Evolutionary conservation across 768 basidiomycete species (phyloP).

Genomic region (Dioszegia hungarica): DNA sequence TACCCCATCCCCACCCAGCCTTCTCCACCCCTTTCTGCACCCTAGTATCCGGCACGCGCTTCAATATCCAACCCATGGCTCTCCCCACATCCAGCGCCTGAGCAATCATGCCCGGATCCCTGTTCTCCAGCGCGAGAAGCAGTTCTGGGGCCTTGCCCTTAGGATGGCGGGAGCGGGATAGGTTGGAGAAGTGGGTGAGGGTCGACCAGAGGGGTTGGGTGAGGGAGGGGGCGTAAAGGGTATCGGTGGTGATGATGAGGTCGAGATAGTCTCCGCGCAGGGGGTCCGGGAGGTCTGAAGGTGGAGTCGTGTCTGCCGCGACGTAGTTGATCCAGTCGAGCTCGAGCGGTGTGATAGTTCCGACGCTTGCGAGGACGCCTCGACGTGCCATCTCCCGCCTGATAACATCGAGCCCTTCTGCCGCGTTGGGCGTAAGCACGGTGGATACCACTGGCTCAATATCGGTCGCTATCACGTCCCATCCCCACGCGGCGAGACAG

Average conservation of each 20-base stretch:
- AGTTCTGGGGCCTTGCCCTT: slow-evolving; percentile 52
- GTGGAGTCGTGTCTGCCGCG: not conserved
- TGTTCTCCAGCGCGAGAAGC: slow-evolving; percentile 67
- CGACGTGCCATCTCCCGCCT: not conserved
- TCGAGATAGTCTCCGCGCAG: slow-evolving; percentile 54
- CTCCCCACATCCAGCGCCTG: slow-evolving; percentile 58
- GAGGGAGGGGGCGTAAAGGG: slow-evolving; percentile 64
- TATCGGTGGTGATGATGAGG: slow-evolving; percentile 77
- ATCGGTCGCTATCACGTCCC: slow-evolving; percentile 74
- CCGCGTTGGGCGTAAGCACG: slow-evolving; percentile 64
- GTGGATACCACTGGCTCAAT: slow-evolving; percentile 60
- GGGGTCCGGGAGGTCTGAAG: not conserved
- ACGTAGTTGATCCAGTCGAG: slow-evolving; percentile 18
- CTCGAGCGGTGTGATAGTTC: not conserved
- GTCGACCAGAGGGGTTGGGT: slow-evolving; percentile 63
- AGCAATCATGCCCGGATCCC: slow-evolving; percentile 66
- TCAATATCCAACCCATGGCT: slow-evolving; percentile 56
- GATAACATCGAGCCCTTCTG: slow-evolving; percentile 9
- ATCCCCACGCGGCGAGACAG: slow-evolving; percentile 63
- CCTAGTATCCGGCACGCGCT: slow-evolving; percentile 60
- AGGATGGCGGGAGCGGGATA: slow-evolving; percentile 6
- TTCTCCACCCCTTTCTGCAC: slow-evolving; percentile 61
- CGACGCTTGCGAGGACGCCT: not conserved
- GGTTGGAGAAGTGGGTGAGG: slow-evolving; percentile 51
- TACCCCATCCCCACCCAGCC: slow-evolving; percentile 65